Evolutionary conservation across 495 filamentous ascomycete genomes (phyloP).

Genomic region (Penicillium psychrofluorescens): DNA sequence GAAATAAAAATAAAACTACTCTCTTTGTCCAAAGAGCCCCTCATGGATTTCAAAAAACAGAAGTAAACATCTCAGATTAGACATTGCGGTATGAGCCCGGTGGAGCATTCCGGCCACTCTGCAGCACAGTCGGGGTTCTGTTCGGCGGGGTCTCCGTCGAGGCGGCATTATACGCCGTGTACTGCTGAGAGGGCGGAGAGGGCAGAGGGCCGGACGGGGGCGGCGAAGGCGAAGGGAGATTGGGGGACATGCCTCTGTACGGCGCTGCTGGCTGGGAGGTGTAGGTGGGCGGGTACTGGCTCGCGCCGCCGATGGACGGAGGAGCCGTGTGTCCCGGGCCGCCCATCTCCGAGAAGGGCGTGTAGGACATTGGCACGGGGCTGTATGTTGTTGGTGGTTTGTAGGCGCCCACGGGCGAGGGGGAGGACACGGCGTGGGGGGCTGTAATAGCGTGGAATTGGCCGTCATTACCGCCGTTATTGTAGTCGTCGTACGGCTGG

Average conservation of each 20-base stretch:
- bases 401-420: constrained; percentile 19
- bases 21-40: too few species aligned
- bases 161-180: constrained; percentile 9
- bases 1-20: constrained; percentile 1
- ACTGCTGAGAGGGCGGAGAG: constrained; percentile 16
- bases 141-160: constrained; percentile 8
- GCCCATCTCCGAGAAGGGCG: constrained; percentile 6
- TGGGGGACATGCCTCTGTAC: constrained; percentile 20
- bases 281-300: constrained; percentile 21
- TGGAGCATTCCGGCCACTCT: constrained; percentile 33
- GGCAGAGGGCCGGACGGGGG: constrained; percentile 23
- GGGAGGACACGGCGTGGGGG: constrained; percentile 13
- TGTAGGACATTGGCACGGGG: constrained; percentile 9
- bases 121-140: constrained; percentile 37
- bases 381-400: constrained; percentile 14
- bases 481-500: constrained; percentile 19
- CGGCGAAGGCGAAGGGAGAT: constrained; percentile 19
- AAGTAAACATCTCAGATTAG: constrained; percentile 10
- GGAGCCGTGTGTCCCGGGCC: background rate
- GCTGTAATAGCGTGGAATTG: constrained; percentile 1
- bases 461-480: constrained; percentile 1
- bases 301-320: constrained; percentile 22
- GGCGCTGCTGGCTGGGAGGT: constrained; percentile 13
- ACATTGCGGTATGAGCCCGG: constrained; percentile 27
- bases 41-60: background rate